A percentile compares a stretch with the other conserved stretches of the same genome.
These are phyloP conservation scores for Pichia sp. DNA, from an alignment of 1,139 yeast genomes.

Conservation along the genomic window DNA sequence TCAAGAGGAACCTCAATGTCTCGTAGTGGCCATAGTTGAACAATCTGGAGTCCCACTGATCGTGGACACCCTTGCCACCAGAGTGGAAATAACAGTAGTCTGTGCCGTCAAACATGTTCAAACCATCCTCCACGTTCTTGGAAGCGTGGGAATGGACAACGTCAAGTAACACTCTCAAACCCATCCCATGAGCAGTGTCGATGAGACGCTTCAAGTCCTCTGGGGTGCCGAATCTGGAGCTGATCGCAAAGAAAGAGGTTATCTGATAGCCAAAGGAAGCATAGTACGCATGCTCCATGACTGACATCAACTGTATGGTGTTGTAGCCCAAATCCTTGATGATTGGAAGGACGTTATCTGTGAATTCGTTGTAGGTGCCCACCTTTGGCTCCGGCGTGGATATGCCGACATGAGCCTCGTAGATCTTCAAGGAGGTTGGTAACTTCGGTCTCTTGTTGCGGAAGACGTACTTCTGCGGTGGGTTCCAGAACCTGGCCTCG, in stretches of 20 bases:
- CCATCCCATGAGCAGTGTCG: slow-evolving; percentile 87
- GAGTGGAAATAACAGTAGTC: slow-evolving; percentile 90
- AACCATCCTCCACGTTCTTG: slow-evolving; percentile 89
- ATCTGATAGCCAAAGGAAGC: slow-evolving; percentile 97
- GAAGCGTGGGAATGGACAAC: slow-evolving; percentile 96
- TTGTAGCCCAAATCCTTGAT: slow-evolving; percentile 84
- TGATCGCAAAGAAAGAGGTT: slow-evolving; percentile 84
- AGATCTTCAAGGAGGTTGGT: slow-evolving; percentile 65
- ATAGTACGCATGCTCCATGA: slow-evolving; percentile 98
- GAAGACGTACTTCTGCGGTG: slow-evolving; percentile 55
- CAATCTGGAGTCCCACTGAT: slow-evolving; percentile 90
- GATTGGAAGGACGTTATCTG: slow-evolving; percentile 74
- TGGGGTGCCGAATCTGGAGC: slow-evolving; percentile 91
- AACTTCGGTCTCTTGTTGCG: slow-evolving; percentile 59
- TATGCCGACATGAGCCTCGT: slow-evolving; percentile 96
- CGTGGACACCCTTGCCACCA: slow-evolving; percentile 84
- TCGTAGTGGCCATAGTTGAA: slow-evolving; percentile 91
- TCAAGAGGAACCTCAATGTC: slow-evolving; percentile 78
- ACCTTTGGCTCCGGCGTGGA: slow-evolving; percentile 85
- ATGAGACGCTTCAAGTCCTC: slow-evolving; percentile 87
- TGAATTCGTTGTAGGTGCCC: slow-evolving; percentile 83
- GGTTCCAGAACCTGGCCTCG: slow-evolving; percentile 94
- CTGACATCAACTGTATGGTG: slow-evolving; percentile 93
- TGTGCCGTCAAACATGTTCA: slow-evolving; percentile 91
- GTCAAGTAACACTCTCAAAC: slow-evolving; percentile 81